Evolutionary conservation across 202 grass and related monocot genomes (phyloP), one percentile per base, ranked within the genome.

Genomic region (Panicum virgatum): DNA sequence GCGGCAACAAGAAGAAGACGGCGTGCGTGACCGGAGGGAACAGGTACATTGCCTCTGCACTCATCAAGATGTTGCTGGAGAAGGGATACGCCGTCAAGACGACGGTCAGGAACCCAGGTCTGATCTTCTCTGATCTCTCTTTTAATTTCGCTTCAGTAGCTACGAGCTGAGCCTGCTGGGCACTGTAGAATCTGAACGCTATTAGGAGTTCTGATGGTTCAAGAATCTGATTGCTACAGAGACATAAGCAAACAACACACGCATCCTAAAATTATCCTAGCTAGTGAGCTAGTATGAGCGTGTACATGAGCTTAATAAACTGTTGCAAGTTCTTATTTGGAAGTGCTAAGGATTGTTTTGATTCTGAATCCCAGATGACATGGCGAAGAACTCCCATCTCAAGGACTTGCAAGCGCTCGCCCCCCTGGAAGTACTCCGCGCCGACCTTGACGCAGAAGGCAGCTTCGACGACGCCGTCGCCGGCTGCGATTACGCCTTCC

Each of bases 11-110:
- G 80, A 90, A 63, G 82, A 93, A 77, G 83, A 86, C 63, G 44
- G 90, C 75, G 14, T 97, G 94, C n/a, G 94, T 97, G 3, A 97
- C 92, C 34, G 95, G 95, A 34, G 95, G 90, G 7, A 91, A 79
- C 27, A 92, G 92, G 0, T 94, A 80, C 76, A 90, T 98, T 0
- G 92, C 88, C 4, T 98, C 92, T 0, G 73, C 70, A 7, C 87
- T 94, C 18, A 25, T 92, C 81, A 89, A 90, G 82, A 82, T 75
- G 68, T 72, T 97, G 46, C 87, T 97, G 20, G 50, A 88, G 85
- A 90, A 89, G 25, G 94, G 91, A 0, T 97, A 92, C 32, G 81
- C 78, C 43, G 94, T 97, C 14, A 97, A 83, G 44, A 85, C 92
- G 23, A 97, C 92, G 0, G 88, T 97, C 84, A 86, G 94, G 74